Conservation (phyloP, 2,329 filamentous ascomycete species). For the Colletotrichum cuscutae region DNA sequence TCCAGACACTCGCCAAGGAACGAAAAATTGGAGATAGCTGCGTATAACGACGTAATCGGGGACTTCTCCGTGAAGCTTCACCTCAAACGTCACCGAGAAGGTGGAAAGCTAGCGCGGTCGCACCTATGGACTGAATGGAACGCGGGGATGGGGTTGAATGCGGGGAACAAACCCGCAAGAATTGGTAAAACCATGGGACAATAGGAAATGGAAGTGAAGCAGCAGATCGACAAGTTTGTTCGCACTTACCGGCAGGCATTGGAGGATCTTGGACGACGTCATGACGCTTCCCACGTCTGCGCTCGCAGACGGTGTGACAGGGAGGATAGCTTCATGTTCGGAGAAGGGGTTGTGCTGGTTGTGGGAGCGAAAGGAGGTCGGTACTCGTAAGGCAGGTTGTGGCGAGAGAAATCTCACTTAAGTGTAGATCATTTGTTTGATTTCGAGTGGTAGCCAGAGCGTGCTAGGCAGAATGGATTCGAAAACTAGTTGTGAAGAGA, state of each 20-base stretch:
- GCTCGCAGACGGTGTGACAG: not conserved
- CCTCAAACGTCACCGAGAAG: not conserved
- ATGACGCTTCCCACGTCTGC: not conserved
- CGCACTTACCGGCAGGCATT: not conserved
- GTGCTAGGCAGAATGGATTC: not conserved
- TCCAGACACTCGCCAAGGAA: not conserved
- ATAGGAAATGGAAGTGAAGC: not conserved
- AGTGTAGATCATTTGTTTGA: not conserved
- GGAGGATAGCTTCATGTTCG: not conserved
- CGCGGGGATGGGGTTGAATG: not conserved
- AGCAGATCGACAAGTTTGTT: not conserved
- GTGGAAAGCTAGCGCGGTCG: conserved; percentile 2
- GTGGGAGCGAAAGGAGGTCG: not conserved
- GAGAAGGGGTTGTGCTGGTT: not conserved
- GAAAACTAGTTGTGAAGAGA: not conserved
- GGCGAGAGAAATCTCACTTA: not conserved
- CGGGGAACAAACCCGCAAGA: not conserved
- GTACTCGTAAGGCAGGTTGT: not conserved
- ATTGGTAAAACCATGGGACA: not conserved
- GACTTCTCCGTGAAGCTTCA: not conserved
- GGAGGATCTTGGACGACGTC: conserved; percentile 16
- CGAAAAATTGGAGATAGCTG: too few relatives aligned
- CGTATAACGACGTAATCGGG: not conserved
- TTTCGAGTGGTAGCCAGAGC: not conserved
- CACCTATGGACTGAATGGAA: not conserved